phyloP scores from a whole-genome alignment of 495 filamentous ascomycete species.

The Saxophila tyrrhenica region DNA sequence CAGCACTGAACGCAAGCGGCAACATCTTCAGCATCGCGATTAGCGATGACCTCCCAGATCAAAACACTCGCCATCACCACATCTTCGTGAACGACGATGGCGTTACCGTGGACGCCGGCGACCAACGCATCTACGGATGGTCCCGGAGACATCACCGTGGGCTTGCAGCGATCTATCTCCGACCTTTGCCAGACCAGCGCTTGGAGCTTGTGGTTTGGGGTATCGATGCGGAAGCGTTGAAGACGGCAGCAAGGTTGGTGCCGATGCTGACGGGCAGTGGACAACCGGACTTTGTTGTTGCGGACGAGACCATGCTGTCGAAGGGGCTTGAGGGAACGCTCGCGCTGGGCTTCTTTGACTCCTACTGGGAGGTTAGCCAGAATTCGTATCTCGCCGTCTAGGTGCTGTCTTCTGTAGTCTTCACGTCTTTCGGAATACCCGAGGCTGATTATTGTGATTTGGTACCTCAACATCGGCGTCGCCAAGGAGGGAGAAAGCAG shows the following conservation, averaged over 20 bases:
- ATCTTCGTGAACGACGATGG: background rate
- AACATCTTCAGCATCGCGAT: slow-evolving; percentile 27
- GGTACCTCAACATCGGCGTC: too few species aligned
- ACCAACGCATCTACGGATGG: background rate
- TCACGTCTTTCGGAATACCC: too few species aligned
- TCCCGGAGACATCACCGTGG: slow-evolving; percentile 11
- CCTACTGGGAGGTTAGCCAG: slow-evolving; percentile 40
- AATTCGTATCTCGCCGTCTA: slow-evolving; percentile 28
- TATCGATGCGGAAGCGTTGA: slow-evolving; percentile 33
- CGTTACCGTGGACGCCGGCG: background rate
- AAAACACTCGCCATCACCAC: background rate
- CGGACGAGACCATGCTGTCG: slow-evolving; percentile 37
- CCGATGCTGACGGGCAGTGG: slow-evolving; percentile 48
- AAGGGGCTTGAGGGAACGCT: slow-evolving; percentile 41
- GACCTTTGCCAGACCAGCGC: slow-evolving; percentile 33
- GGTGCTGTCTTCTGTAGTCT: too few species aligned
- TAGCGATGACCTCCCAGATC: slow-evolving; percentile 14
- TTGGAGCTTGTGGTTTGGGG: slow-evolving; percentile 50
- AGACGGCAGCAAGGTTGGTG: slow-evolving; percentile 43
- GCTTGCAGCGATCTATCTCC: slow-evolving; percentile 39
- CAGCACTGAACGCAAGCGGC: slow-evolving; percentile 5
- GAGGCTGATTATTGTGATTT: too few species aligned
- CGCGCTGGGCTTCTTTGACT: slow-evolving; percentile 46
- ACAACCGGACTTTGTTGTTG: slow-evolving; percentile 45
- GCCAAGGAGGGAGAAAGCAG: background rate